These are phyloP conservation scores for Casuarina cunninghamiana DNA, from an alignment of 306 rosid species.

Conservation along the genomic window DNA sequence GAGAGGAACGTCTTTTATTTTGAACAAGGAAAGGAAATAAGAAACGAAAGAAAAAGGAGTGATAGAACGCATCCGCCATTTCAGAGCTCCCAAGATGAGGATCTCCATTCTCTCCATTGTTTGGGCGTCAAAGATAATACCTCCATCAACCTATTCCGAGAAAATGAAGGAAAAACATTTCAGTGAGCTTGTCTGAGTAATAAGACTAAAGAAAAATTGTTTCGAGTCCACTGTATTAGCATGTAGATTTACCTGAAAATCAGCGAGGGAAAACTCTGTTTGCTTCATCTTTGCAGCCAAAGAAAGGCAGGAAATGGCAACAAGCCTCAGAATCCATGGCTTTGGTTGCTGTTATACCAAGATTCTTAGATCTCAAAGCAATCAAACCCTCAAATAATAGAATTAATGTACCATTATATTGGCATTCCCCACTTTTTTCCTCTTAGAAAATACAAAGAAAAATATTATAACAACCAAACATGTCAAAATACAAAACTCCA, in stretches of 20 bases:
- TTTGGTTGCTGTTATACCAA: slow-evolving; percentile 62
- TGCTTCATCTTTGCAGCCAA: slow-evolving; percentile 83
- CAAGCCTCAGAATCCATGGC: slow-evolving; percentile 79
- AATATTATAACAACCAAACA: neutral
- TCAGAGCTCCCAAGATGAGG: slow-evolving; percentile 67
- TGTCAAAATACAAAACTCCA: neutral
- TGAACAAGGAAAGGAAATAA: slow-evolving; percentile 54
- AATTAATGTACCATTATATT: neutral
- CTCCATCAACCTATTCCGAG: slow-evolving; percentile 54
- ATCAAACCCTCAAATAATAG: slow-evolving; percentile 18
- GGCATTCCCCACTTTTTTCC: neutral
- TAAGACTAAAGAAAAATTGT: neutral
- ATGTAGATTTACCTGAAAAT: slow-evolving; percentile 56
- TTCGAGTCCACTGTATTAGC: neutral
- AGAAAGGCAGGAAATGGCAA: slow-evolving; percentile 77
- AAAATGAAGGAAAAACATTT: neutral
- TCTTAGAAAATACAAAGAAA: neutral
- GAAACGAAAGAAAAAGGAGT: slow-evolving; percentile 86
- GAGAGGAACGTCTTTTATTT: slow-evolving; percentile 53
- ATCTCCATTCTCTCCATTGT: slow-evolving; percentile 83
- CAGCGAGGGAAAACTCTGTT: slow-evolving; percentile 49
- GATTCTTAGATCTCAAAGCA: slow-evolving; percentile 35
- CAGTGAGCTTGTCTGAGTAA: neutral
- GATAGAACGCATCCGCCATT: slow-evolving; percentile 95
- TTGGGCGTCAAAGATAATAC: slow-evolving; percentile 70